Conservation (phyloP, 495 filamentous ascomycete species). For the Penicillium samsonianum region DNA sequence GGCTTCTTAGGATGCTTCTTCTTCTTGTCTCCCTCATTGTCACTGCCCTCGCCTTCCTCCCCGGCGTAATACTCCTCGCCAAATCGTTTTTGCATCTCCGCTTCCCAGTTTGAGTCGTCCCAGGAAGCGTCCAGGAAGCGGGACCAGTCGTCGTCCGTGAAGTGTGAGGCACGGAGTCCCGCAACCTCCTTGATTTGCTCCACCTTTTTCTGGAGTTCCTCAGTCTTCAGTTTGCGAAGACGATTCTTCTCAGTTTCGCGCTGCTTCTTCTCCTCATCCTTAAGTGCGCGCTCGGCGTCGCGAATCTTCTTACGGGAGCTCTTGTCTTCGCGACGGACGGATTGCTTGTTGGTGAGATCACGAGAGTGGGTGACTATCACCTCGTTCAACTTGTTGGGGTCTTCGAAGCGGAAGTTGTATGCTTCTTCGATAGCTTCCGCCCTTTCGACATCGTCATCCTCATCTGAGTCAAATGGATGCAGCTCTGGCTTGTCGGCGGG, state of each 20-base stretch:
- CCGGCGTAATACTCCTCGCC: constrained; percentile 80
- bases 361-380: constrained; percentile 81
- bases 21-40: constrained; percentile 53
- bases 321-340: constrained; percentile 79
- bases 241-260: constrained; percentile 80
- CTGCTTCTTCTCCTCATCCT: constrained; percentile 74
- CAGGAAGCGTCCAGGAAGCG: constrained; percentile 81
- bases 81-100: constrained; percentile 83
- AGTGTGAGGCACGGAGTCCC: constrained; percentile 64
- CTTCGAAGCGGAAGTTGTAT: constrained; percentile 97
- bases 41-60: constrained; percentile 51
- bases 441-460: constrained; percentile 76
- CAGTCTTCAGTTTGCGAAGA: constrained; percentile 80
- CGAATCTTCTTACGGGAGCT: constrained; percentile 73
- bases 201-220: constrained; percentile 82
- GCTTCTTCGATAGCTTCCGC: constrained; percentile 88
- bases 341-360: constrained; percentile 74
- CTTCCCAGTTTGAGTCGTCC: constrained; percentile 84
- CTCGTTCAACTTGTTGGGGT: constrained; percentile 81
- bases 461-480: constrained; percentile 86
- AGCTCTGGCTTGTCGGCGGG: constrained; percentile 59
- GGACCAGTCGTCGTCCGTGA: constrained; percentile 74
- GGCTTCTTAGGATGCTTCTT: constrained; percentile 81
- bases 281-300: constrained; percentile 72
- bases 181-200: constrained; percentile 83